Base-by-base conservation (phyloP, 108 stramenopile genomes). In the Stephanodiscus triporus region DNA sequence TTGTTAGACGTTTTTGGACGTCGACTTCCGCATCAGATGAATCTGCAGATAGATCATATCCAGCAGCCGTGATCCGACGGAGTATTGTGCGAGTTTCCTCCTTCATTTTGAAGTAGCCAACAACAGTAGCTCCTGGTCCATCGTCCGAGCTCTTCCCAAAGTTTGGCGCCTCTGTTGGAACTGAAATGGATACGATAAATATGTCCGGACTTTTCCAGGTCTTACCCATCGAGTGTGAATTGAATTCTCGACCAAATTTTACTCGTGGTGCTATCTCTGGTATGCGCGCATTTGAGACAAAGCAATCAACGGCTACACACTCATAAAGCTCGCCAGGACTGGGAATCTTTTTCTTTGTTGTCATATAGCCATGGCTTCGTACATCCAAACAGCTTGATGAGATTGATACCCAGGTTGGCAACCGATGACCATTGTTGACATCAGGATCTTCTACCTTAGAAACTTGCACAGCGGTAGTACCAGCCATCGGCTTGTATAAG, bases 141-240 rank as follows among this genome's bases (percentile, higher is more conserved):
- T 95, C 86, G 26, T 86, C 81, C 1, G 72, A 45, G 23, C 67
- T 43, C 13, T 66, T 59, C 26, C 79, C 85, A 51, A 92, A 69
- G 51, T 78, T 86, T 6, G 93, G 93, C n/a, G 89, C 86, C 71
- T 95, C 91, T 0, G 89, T 95, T 29, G 93, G 93, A 32, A 95
- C 68, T 10, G 90, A 51, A 42, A 95, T 63, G 10, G 80, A 86
- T 7, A 91, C 75, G 4, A 91, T 76, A 64, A 95, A 91, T 7
- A 83, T 67, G 61, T 95, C 93, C 23, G 93, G 91, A 55, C 86
- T 70, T 66, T 86, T 84, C 93, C 93, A 95, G 16, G 88, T 89
- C 54, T 88, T 91, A 17, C 49, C 50, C 5, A 24, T 29, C 14
- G 63, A 64, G 16, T 59, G 55, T 22, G 75, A 85, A 11, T 75